phyloP scores from a whole-genome alignment of 495 filamentous ascomycete genomes.

The Cladorrhinum samala region DNA sequence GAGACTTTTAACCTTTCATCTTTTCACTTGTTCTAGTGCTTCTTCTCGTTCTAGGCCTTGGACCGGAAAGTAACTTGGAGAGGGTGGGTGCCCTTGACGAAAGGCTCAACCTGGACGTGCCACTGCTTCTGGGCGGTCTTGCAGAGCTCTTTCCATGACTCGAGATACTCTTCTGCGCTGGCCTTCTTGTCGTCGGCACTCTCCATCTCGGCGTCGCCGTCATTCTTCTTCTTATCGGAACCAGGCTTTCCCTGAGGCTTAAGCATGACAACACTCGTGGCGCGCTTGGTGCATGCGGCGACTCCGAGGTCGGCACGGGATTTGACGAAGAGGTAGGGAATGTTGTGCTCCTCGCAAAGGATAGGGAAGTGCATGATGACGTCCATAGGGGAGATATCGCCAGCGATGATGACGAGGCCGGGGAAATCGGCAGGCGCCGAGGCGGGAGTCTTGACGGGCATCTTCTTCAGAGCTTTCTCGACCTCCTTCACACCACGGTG shows the following conservation, averaged over 20 bases:
- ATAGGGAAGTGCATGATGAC: constrained; percentile 96
- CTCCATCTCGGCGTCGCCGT: constrained; percentile 38
- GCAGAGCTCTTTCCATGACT: constrained; percentile 64
- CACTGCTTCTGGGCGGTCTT: constrained; percentile 69
- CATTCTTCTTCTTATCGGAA: constrained; percentile 41
- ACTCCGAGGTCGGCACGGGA: constrained; percentile 85
- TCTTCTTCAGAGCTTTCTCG: constrained; percentile 93
- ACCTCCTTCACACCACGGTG: constrained; percentile 98
- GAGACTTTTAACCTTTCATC: no score
- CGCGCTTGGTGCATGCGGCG: constrained; percentile 86
- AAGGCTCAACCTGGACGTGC: constrained; percentile 26
- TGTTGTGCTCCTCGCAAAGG: constrained; percentile 92
- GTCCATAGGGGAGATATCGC: constrained; percentile 95
- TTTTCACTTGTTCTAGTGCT: not conserved
- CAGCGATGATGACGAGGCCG: constrained; percentile 84
- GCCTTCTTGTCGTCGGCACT: constrained; percentile 39
- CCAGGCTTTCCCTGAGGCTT: constrained; percentile 53
- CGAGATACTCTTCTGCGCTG: constrained; percentile 60
- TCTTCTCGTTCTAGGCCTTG: not conserved
- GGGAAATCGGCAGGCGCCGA: constrained; percentile 47
- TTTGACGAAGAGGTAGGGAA: constrained; percentile 87
- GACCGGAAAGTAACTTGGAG: constrained; percentile 18
- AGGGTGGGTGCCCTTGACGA: constrained; percentile 29
- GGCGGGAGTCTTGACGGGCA: constrained; percentile 52
- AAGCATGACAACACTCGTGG: constrained; percentile 92